Evolutionary conservation across 2,329 filamentous ascomycete genomes (phyloP).

Genomic region (Cryphonectria carpinicola): DNA sequence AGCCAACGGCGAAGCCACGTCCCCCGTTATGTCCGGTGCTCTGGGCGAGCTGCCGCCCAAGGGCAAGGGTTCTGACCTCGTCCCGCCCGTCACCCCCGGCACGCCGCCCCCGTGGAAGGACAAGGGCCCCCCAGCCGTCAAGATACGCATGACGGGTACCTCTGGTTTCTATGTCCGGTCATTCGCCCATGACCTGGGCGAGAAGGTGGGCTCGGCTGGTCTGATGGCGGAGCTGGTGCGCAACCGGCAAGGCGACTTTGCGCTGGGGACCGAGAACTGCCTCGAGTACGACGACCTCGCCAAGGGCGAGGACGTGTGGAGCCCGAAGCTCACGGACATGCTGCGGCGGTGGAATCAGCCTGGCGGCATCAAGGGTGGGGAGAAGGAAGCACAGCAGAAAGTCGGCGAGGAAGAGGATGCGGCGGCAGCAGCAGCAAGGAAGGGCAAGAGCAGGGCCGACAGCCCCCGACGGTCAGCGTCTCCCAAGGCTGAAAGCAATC

Average conservation of each 20-base stretch:
- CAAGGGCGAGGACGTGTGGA: slow-evolving; percentile 82
- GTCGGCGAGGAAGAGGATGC: slow-evolving; percentile 19
- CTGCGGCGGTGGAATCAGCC: slow-evolving; percentile 44
- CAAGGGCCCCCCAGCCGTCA: slow-evolving; percentile 74
- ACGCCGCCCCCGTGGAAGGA: slow-evolving; percentile 61
- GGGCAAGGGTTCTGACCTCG: slow-evolving; percentile 56
- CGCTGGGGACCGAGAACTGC: slow-evolving; percentile 70
- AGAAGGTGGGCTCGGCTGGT: slow-evolving; percentile 78
- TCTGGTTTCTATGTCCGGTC: slow-evolving; percentile 97
- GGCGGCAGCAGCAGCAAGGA: neutral
- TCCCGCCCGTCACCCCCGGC: slow-evolving; percentile 52
- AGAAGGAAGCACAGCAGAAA: slow-evolving; percentile 29
- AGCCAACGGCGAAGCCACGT: slow-evolving; percentile 31
- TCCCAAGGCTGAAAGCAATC: neutral
- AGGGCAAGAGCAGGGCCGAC: slow-evolving; percentile 1
- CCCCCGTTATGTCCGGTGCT: slow-evolving; percentile 61
- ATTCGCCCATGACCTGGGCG: slow-evolving; percentile 88
- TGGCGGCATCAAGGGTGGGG: slow-evolving; percentile 29
- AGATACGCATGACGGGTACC: slow-evolving; percentile 87
- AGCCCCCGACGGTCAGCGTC: neutral
- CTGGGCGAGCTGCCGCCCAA: slow-evolving; percentile 52
- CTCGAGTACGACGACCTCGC: slow-evolving; percentile 78
- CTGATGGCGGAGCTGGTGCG: slow-evolving; percentile 86
- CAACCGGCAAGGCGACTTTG: slow-evolving; percentile 80
- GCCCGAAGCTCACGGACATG: slow-evolving; percentile 67